Evolutionary conservation across 2,329 filamentous ascomycete species (phyloP), one percentile per base, ranked within the genome.

Genomic region (Paecilomyces niveus): DNA sequence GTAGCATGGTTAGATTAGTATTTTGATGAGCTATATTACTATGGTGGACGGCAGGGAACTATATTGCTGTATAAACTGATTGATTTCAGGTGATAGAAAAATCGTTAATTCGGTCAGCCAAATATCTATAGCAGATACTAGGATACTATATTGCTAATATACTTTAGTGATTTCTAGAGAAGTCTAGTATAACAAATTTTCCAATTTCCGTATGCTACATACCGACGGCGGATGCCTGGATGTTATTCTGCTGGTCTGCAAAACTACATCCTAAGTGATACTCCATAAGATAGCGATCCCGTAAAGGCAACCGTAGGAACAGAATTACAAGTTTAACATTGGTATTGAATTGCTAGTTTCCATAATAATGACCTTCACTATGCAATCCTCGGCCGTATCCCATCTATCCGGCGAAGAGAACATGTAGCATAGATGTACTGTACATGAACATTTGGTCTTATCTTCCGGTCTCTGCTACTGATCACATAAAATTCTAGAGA

Each of bases 361-460:
- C 60, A 56, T 67, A 63, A 62, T 64, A 63, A 58, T 61, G 58
- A 63, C 61, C 49, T 58, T 32, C 56, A 57, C 52, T 50, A 50
- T 56, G 26, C 58, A 62, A 58, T 63, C 64, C 59, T 58, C 61
- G 62, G 60, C 61, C 56, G 63, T 59, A 54, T 64, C 57, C 55
- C 55, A 60, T 56, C 57, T 63, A 58, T 58, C 51, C 55, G 60
- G 55, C 59, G 59, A 62, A 54, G 61, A 57, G 55, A 59, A 64
- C 60, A 56, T 62, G 62, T 62, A 67, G 63, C 63, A 67, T 62
- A 63, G 67, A 68, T 64, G 62, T 73, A 73, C 71, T 73, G 67
- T 73, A 73, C 71, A 73, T 67, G 64, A 65, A 65, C 61, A 62
- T 67, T 59, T 18, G 39, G 39, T 18, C 5, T 6, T 45, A 18